Base-by-base conservation (phyloP, 352 stramenopile species). In the Peronospora farinosa region DNA sequence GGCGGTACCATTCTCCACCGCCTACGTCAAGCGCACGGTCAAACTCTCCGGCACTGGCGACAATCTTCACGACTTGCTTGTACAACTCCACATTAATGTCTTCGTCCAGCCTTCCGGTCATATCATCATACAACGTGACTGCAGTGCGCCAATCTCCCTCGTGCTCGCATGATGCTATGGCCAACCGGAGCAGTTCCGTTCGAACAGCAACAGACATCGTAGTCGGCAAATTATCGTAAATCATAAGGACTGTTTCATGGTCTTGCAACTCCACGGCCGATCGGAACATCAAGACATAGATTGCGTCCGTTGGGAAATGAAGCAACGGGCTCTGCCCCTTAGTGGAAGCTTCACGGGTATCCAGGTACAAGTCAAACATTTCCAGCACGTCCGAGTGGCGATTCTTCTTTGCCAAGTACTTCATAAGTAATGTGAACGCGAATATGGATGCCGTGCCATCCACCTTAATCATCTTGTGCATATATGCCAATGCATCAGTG, bases 1-100 rank as follows among this genome's bases (percentile, higher is more conserved):
- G 63, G 13, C 83, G 78, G 57, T 94, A 94, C 83, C 83, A 94
- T 48, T 88, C 69, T 23, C 83, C 83, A 12, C 80, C 80, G 33
- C 86, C 83, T 33, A 94, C 73, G 53, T 94, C 81, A 2, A 94
- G 75, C n/a, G 83, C 80, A 36, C 74, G 60, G 50, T 94, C 83
- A 45, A 87, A 92, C 50, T 88, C 78, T n/a, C 83, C 83, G 7
- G 80, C 76, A 49, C 80, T 77, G 7, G 80, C 83, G 23, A 94
- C 83, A 51, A 89, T 80, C 57, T 85, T 84, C 28, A 94, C 78
- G 25, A 91, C 79, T 13, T 75, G 63, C 39, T 92, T 78, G 72
- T 94, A 94, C 40, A 89, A 61, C 56, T 75, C 63, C 27, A 86
- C 67, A 57, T 88, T 89, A 39, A 59, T 84, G 12, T 71, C 67